A percentile compares a stretch with the other conserved stretches of the same genome.
phyloP scores from a whole-genome alignment of 768 basidiomycete species.

The Pleurotus ostreatus region DNA sequence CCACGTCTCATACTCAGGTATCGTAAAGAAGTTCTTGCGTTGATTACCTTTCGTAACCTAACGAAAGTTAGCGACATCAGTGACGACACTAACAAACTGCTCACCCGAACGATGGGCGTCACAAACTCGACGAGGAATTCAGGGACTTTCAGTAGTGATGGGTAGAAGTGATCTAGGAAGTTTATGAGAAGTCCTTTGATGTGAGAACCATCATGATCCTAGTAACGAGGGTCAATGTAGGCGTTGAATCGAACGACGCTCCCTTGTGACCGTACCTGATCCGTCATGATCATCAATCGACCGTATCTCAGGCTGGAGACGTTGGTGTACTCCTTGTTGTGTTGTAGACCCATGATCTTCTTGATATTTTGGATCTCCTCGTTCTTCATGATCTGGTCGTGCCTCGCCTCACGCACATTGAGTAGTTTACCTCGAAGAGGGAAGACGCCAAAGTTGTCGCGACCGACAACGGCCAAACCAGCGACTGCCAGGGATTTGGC shows the following conservation, averaged over 20 bases:
- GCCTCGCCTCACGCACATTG: conserved; percentile 95
- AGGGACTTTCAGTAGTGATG: conserved; percentile 85
- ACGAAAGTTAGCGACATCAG: background rate
- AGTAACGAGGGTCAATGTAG: conserved; percentile 1
- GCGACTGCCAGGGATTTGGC: conserved; percentile 96
- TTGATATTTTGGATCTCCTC: conserved; percentile 96
- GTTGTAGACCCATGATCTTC: conserved; percentile 95
- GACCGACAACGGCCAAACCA: conserved; percentile 90
- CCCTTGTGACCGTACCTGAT: conserved; percentile 65
- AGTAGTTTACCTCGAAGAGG: conserved; percentile 94
- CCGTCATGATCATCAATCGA: conserved; percentile 98
- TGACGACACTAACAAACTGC: conserved; percentile 16
- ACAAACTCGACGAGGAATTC: conserved; percentile 97
- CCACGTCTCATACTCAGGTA: conserved; percentile 97
- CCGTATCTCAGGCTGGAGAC: conserved; percentile 80
- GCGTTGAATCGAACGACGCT: background rate
- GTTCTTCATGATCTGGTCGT: conserved; percentile 98
- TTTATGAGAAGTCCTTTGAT: conserved; percentile 99
- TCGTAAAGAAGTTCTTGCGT: conserved; percentile 88
- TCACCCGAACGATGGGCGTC: conserved; percentile 93
- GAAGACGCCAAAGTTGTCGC: conserved; percentile 97
- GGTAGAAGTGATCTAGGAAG: conserved; percentile 95
- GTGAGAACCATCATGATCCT: conserved; percentile 99
- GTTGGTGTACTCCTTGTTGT: conserved; percentile 83
- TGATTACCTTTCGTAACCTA: conserved; percentile 79